Evolutionary conservation across 257 asterid species (phyloP), one percentile per base, ranked within the genome.

Genomic region (Solanum clarkiae): DNA sequence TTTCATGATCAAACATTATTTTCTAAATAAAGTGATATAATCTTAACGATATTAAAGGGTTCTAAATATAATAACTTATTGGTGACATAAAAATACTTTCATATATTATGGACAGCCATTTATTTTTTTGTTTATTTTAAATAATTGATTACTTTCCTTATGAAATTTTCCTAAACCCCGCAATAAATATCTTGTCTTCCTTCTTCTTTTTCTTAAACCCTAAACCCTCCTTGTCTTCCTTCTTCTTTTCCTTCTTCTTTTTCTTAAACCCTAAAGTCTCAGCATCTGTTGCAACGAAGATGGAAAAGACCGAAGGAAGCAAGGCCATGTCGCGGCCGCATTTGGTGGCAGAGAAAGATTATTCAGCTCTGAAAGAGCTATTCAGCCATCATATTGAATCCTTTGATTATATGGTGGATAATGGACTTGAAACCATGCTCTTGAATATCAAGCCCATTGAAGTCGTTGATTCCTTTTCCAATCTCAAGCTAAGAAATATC

Each of bases 351-450:
- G 92, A 94, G 87, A 92, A 94, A 87, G 97, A 93, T 86, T 95
- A 95, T 57, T 60, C 88, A 55, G 92, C 92, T 5, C 79, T 96
- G 24, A 86, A 90, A 22, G 96, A 95, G 90, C 83, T 96, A 42
- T 92, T 92, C 86, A 88, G 84, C 7, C 98, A 95, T 85, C 98
- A 93, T 60, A 95, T 95, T 10, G 97, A 96, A 26, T 96, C 99
- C 2, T 94, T 96, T 70, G 94, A 96, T 74, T 82, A 96, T 84
- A 94, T 95, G 98, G 62, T 86, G 26, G 97, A 92, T 22, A 53
- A 74, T 22, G 99, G 98, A 2, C 88, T 96, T 22, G 93, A 91
- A 49, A 86, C 74, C 15, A 91, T 90, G 98, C 80, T 96, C 79
- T 15, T 51, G 79, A 88, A 63, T 72, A 56, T 96, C 79, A 93